Evolutionary conservation across 495 filamentous ascomycete species (phyloP).

Genomic region (Baudoinia panamericana): DNA sequence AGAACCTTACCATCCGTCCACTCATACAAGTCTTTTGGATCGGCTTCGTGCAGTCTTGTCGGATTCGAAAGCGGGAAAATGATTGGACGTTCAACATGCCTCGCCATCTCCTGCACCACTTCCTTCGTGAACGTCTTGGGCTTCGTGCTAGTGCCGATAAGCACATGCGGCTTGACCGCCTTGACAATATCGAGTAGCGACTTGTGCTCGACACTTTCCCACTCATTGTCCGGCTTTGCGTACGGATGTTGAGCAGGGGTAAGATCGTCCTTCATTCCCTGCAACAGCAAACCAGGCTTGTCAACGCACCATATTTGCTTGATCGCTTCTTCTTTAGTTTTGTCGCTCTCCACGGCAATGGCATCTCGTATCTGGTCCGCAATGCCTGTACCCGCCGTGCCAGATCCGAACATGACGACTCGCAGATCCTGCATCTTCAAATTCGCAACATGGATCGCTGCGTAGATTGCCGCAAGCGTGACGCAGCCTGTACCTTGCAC

Average conservation of each 20-base stretch:
- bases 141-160: constrained; percentile 74
- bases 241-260: constrained; percentile 54
- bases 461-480: constrained; percentile 67
- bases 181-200: constrained; percentile 56
- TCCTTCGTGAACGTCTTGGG: constrained; percentile 69
- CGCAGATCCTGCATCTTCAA: constrained; percentile 53
- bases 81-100: constrained; percentile 60
- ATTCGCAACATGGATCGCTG: constrained; percentile 55
- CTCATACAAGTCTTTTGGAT: constrained; percentile 57
- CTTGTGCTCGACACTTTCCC: constrained; percentile 40
- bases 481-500: constrained; percentile 84
- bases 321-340: constrained; percentile 57
- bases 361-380: constrained; percentile 74
- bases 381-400: constrained; percentile 76
- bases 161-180: constrained; percentile 62
- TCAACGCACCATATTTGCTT: constrained; percentile 84
- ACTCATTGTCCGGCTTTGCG: constrained; percentile 52
- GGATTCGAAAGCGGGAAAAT: constrained; percentile 81
- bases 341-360: constrained; percentile 53
- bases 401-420: constrained; percentile 66
- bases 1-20: constrained; percentile 72
- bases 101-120: constrained; percentile 65
- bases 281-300: constrained; percentile 62
- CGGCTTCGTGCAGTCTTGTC: constrained; percentile 70
- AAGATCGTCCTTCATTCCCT: constrained; percentile 46